Evolutionary conservation across 164 flowering plant species (phyloP).

Genomic region (Buxus sempervirens): DNA sequence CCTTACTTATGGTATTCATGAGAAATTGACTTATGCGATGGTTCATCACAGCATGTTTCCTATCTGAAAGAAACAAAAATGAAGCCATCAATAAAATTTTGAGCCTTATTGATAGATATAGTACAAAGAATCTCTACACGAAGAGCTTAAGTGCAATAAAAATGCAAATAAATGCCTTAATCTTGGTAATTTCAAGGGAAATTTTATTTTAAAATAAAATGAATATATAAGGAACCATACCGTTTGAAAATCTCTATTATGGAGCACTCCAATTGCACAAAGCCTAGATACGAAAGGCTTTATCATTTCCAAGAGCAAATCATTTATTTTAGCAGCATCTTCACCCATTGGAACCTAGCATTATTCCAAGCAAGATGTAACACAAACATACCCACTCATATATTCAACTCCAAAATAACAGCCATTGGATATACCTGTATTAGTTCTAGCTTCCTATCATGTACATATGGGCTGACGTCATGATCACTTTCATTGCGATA

Average conservation of each 20-base stretch:
- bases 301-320: slow-evolving; percentile 53
- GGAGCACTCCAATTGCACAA: slow-evolving; percentile 52
- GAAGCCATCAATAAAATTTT: not conserved
- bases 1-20: not conserved
- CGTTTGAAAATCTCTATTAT: slow-evolving; percentile 52
- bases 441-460: slow-evolving; percentile 68
- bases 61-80: not conserved
- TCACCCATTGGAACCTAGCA: slow-evolving; percentile 79
- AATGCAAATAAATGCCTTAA: not conserved
- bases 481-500: slow-evolving; percentile 79
- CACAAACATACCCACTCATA: not conserved
- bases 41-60: not conserved
- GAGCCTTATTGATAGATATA: not conserved
- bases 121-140: no score
- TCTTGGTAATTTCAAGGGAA: not conserved
- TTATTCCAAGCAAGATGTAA: slow-evolving; percentile 9
- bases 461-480: slow-evolving; percentile 81
- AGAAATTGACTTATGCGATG: not conserved
- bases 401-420: not conserved
- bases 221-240: slow-evolving; percentile 41
- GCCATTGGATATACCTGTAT: slow-evolving; percentile 47
- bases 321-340: slow-evolving; percentile 55
- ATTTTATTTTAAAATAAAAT: not conserved
- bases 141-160: not conserved
- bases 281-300: slow-evolving; percentile 55